These are phyloP conservation scores for Phytophthora foliorum DNA, from an alignment of 352 stramenopile species.

Conservation along the genomic window DNA sequence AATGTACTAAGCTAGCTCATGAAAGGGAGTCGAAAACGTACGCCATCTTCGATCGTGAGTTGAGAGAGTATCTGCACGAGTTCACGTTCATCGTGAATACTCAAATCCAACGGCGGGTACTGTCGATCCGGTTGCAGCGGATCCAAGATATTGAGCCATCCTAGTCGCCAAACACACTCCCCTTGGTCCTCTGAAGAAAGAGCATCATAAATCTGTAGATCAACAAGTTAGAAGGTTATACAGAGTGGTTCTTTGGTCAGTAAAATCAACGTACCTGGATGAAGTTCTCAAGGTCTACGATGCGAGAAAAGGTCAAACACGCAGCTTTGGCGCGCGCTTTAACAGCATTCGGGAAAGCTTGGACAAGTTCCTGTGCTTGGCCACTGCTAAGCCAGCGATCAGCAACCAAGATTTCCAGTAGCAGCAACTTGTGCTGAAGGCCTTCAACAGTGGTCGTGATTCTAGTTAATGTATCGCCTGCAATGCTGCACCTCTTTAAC, in stretches of 20 bases:
- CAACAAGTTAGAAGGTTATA: background rate
- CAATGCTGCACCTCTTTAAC: conserved; percentile 2
- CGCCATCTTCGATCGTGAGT: conserved; percentile 74
- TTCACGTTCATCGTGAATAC: conserved; percentile 76
- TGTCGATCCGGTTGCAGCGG: conserved; percentile 76
- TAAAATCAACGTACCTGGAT: conserved; percentile 42
- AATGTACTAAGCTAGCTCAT: background rate
- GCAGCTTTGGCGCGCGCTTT: conserved; percentile 59
- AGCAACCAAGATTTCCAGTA: conserved; percentile 63
- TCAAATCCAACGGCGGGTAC: conserved; percentile 78
- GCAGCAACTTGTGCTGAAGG: conserved; percentile 25
- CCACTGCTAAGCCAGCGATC: conserved; percentile 63
- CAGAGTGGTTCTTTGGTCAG: background rate
- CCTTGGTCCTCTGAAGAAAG: conserved; percentile 65
- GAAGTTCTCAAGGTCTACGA: conserved; percentile 86
- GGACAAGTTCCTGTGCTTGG: conserved; percentile 55
- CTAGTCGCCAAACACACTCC: conserved; percentile 70
- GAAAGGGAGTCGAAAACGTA: conserved; percentile 23
- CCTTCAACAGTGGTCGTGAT: conserved; percentile 33
- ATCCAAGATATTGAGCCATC: conserved; percentile 90
- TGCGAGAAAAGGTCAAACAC: conserved; percentile 66
- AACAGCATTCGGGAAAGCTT: conserved; percentile 56
- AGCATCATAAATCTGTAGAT: conserved; percentile 55
- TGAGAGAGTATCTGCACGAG: conserved; percentile 84
- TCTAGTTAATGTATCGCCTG: conserved; percentile 8